phyloP scores from a whole-genome alignment of 2,329 filamentous ascomycete species.

The Xylariaceae sp. region DNA sequence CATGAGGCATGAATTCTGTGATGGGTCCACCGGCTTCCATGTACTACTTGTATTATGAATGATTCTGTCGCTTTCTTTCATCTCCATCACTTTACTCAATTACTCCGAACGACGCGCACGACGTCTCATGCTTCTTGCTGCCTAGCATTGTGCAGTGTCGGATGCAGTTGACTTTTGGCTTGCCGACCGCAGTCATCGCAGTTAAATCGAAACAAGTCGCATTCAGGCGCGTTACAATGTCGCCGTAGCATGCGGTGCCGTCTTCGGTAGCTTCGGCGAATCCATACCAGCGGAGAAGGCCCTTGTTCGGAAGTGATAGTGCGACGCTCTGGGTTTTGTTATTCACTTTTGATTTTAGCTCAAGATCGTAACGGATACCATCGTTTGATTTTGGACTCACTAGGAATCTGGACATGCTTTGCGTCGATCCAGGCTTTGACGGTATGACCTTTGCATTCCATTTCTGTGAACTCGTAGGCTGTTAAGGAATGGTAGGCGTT shows the following conservation, averaged over 20 bases:
- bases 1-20: no score
- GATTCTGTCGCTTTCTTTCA: not conserved
- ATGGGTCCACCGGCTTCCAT: no score
- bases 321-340: constrained; percentile 21
- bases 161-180: constrained; percentile 14
- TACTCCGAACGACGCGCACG: constrained; percentile 14
- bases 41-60: no score
- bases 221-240: constrained; percentile 13
- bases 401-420: not conserved
- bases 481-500: constrained; percentile 1
- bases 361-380: no score
- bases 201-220: constrained; percentile 13
- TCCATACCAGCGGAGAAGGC: constrained; percentile 23
- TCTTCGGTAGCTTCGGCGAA: constrained; percentile 10
- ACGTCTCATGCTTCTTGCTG: constrained; percentile 4
- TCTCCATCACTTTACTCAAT: not conserved
- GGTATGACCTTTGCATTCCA: not conserved
- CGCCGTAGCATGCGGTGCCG: constrained; percentile 13
- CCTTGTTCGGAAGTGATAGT: constrained; percentile 18
- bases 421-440: not conserved
- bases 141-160: constrained; percentile 18
- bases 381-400: not conserved
- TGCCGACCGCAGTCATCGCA: constrained; percentile 1
- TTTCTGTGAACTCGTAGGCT: constrained; percentile 7
- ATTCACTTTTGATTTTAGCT: constrained; percentile 8